Evolutionary conservation across 2,329 filamentous ascomycete genomes (phyloP), one percentile per base, ranked within the genome.

Genomic region (Metarhizium sp.): DNA sequence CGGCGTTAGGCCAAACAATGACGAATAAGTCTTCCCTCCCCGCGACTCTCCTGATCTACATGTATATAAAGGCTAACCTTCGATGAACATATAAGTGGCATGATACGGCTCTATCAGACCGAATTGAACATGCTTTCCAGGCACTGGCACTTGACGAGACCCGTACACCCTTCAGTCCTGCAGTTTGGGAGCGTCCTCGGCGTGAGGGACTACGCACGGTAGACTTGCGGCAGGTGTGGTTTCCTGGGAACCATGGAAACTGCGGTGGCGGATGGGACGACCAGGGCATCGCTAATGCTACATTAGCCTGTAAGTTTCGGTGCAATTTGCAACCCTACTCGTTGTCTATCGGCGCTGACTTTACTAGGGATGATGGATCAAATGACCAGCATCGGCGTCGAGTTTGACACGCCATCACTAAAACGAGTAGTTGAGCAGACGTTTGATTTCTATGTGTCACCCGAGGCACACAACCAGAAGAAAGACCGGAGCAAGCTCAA

Each of bases 201-300:
- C 64, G 68, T 30, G 70, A 73, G 34, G 67, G 65, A 40, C 62
- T 67, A 14, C 69, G 65, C 25, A 76, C 75, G 11, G 18, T 20
- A 2, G 71, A 79, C 57, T 67, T 79, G 48, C 70, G 75, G 32
- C 77, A 79, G 58, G 75, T 78, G 13, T 86, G 83, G 83, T 90
- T 91, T 62, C 83, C 87, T 0, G 87, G 87, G 6, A 81, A 79
- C 51, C 87, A 91, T 64, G 82, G 77, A 11, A 87, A 89, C 61
- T 81, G 87, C 50, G 86, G 86, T 4, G 86, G 86, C 36, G 86
- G 86, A 2, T 87, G 80, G 80, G 65, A 69, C 5, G 77, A 80
- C 50, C 73, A 78, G 57, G 75, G 75, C 48, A 69, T 74, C 20
- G 66, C 73, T 3, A 71, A 75, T 53, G 65, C 68, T 16, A 68